Base-by-base conservation (phyloP, 192 early-diverging fungal species). In the Backusella tuberculispora region DNA sequence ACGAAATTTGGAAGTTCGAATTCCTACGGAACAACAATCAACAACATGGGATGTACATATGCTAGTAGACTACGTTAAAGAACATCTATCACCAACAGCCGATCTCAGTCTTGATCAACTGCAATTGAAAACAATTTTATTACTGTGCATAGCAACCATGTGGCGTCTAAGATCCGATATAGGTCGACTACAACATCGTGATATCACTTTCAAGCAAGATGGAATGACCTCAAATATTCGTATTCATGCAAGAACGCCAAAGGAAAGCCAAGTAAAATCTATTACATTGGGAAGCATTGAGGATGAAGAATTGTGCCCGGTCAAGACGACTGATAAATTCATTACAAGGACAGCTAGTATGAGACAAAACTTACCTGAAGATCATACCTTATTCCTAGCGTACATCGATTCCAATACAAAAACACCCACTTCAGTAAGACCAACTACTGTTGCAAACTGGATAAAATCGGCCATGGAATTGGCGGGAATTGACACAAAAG, bases 161-260 rank as follows among this genome's bases (percentile, higher is more conserved):
- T 73, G 63, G 72, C 43, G 72, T 47, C 72, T 63, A 46, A 7
- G 72, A 9, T 73, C 72, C 1, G 56, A 73, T 64, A 73, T 65
- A 4, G 72, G 63, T 17, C 48, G 43, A 4, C 17, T 73, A 46
- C 63, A 73, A 43, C 34, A 47, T 64, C 15, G 38, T 8, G 72
- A 47, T 66, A 26, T 73, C 29, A 26, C 37, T 8, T 46, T 64
- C 3, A 21, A 41, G 19, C 17, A 43, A n/a, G 43, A 73, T 40
- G 50, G 10, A 26, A 19, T 1, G 3, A 2, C 24, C 9, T 4
- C 21, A 26, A 24, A 41, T 9, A 6, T 12, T 47, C 37, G 19
- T 2, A 44, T 73, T 2, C 17, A 60, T 65, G 60, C 63, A 43
- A 26, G 60, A 29, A 34, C 19, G 15, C 63, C 60, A 41, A 65